These are phyloP conservation scores for Pichia kudriavzevii DNA, from an alignment of 1,139 yeast genomes.

Conservation along the genomic window DNA sequence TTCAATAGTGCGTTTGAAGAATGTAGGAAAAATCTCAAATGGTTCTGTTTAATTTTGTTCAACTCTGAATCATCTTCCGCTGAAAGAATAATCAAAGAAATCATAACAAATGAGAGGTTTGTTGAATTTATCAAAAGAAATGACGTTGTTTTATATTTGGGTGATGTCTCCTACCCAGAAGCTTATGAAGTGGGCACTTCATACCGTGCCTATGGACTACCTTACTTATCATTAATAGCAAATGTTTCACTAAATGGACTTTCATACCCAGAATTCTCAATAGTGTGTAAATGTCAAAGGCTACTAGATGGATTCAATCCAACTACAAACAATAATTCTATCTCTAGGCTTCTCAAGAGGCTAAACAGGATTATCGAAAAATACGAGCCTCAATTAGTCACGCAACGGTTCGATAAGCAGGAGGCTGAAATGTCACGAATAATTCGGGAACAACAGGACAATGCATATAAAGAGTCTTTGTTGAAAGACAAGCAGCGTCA, in stretches of 20 bases:
- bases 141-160: conserved; percentile 33
- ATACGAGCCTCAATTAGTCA: conserved; percentile 46
- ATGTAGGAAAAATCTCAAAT: conserved; percentile 36
- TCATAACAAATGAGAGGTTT: conserved; percentile 30
- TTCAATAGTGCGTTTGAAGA: conserved; percentile 40
- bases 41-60: conserved; percentile 38
- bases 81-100: conserved; percentile 26
- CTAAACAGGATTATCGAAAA: conserved; percentile 33
- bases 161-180: conserved; percentile 42
- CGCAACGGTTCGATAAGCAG: conserved; percentile 44
- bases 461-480: conserved; percentile 45
- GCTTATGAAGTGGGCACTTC: conserved; percentile 43
- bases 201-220: conserved; percentile 36
- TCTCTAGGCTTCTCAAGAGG: conserved; percentile 27
- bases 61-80: conserved; percentile 32
- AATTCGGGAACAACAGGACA: conserved; percentile 50
- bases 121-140: conserved; percentile 31
- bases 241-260: conserved; percentile 46
- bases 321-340: not conserved
- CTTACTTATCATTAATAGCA: conserved; percentile 40
- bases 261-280: conserved; percentile 46
- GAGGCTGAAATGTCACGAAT: conserved; percentile 45
- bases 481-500: conserved; percentile 33
- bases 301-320: conserved; percentile 13
- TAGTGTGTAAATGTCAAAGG: conserved; percentile 31